A percentile compares a stretch with the other conserved stretches of the same genome.
Conservation (phyloP, 345 rosid species). For the Linum usitatissimum region DNA sequence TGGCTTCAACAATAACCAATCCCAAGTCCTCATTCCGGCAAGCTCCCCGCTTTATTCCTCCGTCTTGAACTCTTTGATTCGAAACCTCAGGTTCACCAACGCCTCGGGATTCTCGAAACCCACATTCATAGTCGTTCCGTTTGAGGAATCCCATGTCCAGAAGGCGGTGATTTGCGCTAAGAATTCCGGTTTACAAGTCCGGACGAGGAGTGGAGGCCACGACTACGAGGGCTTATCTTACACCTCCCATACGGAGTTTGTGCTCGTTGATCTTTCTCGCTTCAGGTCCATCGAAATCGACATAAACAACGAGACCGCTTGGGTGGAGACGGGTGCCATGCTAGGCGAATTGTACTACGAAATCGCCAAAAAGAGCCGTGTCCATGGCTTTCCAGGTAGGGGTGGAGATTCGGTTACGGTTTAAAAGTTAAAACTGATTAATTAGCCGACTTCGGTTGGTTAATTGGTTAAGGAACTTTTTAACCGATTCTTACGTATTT, state of each 20-base stretch:
- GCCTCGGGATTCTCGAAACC: not conserved
- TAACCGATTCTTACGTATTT: too few species aligned
- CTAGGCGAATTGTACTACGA: constrained; percentile 12
- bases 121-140: constrained; percentile 2
- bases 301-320: constrained; percentile 6
- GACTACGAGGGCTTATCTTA: constrained; percentile 14
- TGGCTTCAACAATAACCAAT: too few species aligned
- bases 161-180: constrained; percentile 1
- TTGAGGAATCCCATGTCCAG: not conserved
- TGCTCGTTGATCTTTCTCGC: constrained; percentile 6
- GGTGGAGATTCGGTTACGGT: constrained; percentile 4
- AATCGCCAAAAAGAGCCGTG: constrained; percentile 12
- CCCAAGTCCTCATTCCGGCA: not conserved
- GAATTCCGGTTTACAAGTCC: not conserved
- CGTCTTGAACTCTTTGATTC: not conserved
- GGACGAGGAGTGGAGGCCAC: constrained; percentile 14
- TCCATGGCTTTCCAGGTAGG: constrained; percentile 10
- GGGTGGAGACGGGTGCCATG: constrained; percentile 11
- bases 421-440: constrained; percentile 4
- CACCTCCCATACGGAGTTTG: constrained; percentile 1
- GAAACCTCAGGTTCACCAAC: not conserved
- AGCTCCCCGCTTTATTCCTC: not conserved
- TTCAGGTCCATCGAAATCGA: constrained; percentile 5
- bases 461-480: too few species aligned
- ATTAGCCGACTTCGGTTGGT: too few species aligned